phyloP scores from a whole-genome alignment of 2,329 filamentous ascomycete genomes.

The Neopestalotiopsis sp. region DNA sequence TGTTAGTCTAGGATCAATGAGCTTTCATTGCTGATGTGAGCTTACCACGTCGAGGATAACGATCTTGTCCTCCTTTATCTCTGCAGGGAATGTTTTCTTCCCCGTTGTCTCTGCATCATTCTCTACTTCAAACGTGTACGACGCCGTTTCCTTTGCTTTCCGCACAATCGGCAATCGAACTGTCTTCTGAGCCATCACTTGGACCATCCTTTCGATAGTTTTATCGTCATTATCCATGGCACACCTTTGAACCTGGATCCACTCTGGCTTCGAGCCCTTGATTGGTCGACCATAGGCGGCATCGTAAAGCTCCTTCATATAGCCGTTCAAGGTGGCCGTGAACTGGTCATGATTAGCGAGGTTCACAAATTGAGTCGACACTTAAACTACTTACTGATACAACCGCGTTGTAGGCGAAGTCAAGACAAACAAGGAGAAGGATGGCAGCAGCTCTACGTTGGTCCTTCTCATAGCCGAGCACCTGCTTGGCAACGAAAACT shows the following conservation, averaged over 20 bases:
- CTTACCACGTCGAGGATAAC: too few species aligned
- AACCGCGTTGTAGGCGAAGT: conserved; percentile 18
- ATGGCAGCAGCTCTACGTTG: conserved; percentile 13
- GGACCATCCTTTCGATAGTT: conserved; percentile 5
- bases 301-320: conserved; percentile 14
- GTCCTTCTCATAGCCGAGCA: conserved; percentile 14
- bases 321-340: conserved; percentile 15
- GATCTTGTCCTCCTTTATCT: background rate
- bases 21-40: too few species aligned
- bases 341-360: background rate
- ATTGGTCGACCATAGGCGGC: background rate
- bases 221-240: conserved; percentile 4
- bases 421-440: conserved; percentile 13
- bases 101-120: background rate
- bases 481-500: conserved; percentile 18
- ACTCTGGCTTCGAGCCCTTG: conserved; percentile 2
- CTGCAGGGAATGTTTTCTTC: conserved; percentile 3
- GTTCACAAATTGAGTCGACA: background rate
- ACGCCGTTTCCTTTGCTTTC: background rate
- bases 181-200: conserved; percentile 10
- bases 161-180: conserved; percentile 13
- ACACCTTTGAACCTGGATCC: background rate
- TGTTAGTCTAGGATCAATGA: too few species aligned
- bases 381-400: conserved; percentile 8
- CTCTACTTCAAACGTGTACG: conserved; percentile 6